Conservation (phyloP, 257 asterid genomes). For the Vinca minor region DNA sequence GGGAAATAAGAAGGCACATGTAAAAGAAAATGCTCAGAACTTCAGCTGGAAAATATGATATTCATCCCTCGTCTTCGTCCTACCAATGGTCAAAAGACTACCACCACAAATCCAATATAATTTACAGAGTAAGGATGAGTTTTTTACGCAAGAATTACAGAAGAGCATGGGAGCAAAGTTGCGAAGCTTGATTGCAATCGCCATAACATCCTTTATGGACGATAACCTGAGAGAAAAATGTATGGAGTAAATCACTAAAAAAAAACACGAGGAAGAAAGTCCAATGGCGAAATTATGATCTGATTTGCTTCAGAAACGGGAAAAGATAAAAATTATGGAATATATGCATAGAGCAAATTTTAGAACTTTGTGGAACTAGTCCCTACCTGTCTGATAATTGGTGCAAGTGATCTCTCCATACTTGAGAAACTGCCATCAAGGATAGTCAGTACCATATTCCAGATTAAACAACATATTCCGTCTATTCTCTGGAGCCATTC, state of each 20-base stretch:
- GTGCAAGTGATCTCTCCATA: conserved; percentile 4
- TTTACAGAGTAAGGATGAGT: conserved; percentile 23
- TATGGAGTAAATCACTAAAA: conserved; percentile 7
- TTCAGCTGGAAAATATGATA: conserved; percentile 2
- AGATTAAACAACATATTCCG: conserved; percentile 50
- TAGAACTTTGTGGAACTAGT: background rate
- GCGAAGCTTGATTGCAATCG: conserved; percentile 18
- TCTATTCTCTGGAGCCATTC: conserved; percentile 53
- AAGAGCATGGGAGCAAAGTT: conserved; percentile 8
- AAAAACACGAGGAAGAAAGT: background rate
- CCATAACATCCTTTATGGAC: conserved; percentile 8
- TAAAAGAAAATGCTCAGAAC: too few species aligned
- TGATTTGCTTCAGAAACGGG: background rate
- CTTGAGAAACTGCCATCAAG: conserved; percentile 32
- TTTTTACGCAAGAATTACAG: background rate
- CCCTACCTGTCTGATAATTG: background rate
- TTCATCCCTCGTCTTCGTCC: conserved; percentile 14
- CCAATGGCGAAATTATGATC: background rate
- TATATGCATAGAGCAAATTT: background rate
- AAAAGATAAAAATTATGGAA: background rate
- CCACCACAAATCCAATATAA: conserved; percentile 17
- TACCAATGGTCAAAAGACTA: conserved; percentile 13
- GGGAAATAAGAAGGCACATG: too few species aligned
- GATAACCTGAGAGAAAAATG: conserved; percentile 22
- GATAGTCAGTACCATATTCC: conserved; percentile 38